A percentile compares a stretch with the other conserved stretches of the same genome.
Conservation (phyloP, 169 alveolate genomes). For the Plasmodium relictum region DNA sequence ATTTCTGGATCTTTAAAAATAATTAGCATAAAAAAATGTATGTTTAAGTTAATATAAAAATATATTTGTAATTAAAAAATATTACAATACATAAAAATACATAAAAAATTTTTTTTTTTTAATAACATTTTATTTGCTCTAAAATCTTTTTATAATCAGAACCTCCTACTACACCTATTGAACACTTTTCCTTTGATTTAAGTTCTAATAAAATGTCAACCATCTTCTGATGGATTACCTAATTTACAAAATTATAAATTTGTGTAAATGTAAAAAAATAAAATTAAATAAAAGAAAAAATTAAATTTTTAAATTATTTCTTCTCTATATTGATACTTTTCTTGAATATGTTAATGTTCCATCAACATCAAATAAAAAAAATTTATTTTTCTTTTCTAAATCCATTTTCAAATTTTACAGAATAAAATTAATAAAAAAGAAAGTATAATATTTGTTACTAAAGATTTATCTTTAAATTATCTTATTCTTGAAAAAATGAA, state of each 20-base stretch:
- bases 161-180: constrained; percentile 91
- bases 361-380: constrained; percentile 92
- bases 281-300: background rate
- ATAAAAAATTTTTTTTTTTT: background rate
- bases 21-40: constrained; percentile 2
- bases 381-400: constrained; percentile 8
- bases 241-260: background rate
- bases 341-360: constrained; percentile 93
- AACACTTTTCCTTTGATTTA: constrained; percentile 22
- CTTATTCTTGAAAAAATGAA: background rate
- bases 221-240: constrained; percentile 86
- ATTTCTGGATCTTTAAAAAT: constrained; percentile 65
- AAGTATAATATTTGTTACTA: background rate
- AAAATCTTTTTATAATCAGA: constrained; percentile 87
- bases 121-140: constrained; percentile 85
- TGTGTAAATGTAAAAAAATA: background rate
- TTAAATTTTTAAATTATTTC: background rate
- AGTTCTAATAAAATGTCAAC: constrained; percentile 81
- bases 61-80: background rate
- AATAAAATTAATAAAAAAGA: background rate
- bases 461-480: background rate
- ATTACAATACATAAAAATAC: background rate
- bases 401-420: background rate
- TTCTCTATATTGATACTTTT: constrained; percentile 19
- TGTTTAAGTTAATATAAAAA: no score